Conservation (phyloP, 2,329 filamentous ascomycete species). For the Clarireedia hainanense region DNA sequence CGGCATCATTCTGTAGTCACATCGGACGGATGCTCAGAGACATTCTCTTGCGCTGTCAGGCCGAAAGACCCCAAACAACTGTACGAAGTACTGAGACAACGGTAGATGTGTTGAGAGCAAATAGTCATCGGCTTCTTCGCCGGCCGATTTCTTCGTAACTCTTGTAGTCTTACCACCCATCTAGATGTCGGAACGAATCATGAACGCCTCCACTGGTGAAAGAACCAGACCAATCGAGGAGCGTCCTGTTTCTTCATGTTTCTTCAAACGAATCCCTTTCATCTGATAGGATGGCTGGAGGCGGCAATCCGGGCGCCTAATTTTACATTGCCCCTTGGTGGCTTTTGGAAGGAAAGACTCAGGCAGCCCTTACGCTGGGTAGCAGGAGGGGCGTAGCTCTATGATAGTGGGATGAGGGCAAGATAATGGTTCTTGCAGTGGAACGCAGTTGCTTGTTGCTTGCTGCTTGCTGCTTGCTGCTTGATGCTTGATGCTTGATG, state of each 20-base stretch:
- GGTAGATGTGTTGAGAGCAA: too few species aligned
- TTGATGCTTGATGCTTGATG: too few species aligned
- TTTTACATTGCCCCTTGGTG: conserved; percentile 1
- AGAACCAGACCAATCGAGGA: background rate
- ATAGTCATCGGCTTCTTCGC: too few species aligned
- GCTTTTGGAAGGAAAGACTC: background rate
- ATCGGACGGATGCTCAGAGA: background rate
- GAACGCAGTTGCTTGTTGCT: too few species aligned
- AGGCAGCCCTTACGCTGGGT: background rate
- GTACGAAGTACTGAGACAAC: too few species aligned
- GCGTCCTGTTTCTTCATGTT: background rate
- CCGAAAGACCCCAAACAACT: too few species aligned
- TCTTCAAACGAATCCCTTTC: background rate
- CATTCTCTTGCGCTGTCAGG: too few species aligned
- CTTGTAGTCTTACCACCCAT: too few species aligned
- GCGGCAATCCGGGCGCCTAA: conserved; percentile 9
- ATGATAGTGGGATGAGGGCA: background rate
- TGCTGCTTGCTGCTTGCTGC: too few species aligned
- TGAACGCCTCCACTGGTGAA: background rate
- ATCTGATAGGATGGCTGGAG: conserved; percentile 4
- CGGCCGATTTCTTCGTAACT: too few species aligned
- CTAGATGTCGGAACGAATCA: too few species aligned
- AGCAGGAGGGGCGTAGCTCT: background rate
- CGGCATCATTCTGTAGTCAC: background rate
- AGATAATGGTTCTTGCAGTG: too few species aligned